Evolutionary conservation across 2,329 filamentous ascomycete genomes (phyloP).

Genomic region (Podosphaera aphanis): DNA sequence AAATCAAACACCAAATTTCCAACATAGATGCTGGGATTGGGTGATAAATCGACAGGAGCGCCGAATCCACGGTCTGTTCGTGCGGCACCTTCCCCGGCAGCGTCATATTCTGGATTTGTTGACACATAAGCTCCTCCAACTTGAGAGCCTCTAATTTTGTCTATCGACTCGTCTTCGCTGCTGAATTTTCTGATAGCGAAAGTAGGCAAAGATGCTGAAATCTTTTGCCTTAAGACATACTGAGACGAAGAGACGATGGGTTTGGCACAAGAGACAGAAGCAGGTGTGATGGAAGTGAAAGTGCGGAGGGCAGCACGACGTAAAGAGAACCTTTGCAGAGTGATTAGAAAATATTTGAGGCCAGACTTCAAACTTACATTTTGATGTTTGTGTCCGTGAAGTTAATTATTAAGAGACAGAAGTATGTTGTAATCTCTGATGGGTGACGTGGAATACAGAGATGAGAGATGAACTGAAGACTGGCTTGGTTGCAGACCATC

Average conservation of each 20-base stretch:
- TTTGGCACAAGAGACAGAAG: conserved; percentile 20
- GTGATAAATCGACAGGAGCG: neutral
- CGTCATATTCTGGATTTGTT: neutral
- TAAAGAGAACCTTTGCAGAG: conserved; percentile 18
- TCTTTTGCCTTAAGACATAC: conserved; percentile 15
- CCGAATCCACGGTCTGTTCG: neutral
- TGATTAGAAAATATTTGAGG: neutral
- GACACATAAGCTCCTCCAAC: too few relatives aligned
- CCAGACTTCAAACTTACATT: too few relatives aligned
- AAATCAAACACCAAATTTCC: conserved; percentile 51
- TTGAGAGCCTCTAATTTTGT: too few relatives aligned
- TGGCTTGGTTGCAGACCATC: neutral
- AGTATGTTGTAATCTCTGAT: too few relatives aligned
- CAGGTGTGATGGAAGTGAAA: conserved; percentile 24
- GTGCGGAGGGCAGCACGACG: conserved; percentile 33
- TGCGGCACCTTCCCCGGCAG: neutral
- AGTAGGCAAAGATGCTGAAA: conserved; percentile 12
- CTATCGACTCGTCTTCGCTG: conserved; percentile 19
- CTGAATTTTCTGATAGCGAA: conserved; percentile 24
- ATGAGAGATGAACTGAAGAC: neutral
- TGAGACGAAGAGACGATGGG: conserved; percentile 19
- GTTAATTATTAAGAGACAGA: too few relatives aligned
- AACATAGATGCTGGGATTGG: conserved; percentile 27
- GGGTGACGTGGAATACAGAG: conserved; percentile 1
- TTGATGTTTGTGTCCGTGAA: too few relatives aligned